Base-by-base conservation (phyloP, 1,284 basidiomycete genomes). In the Ceratobasidium theobromae region DNA sequence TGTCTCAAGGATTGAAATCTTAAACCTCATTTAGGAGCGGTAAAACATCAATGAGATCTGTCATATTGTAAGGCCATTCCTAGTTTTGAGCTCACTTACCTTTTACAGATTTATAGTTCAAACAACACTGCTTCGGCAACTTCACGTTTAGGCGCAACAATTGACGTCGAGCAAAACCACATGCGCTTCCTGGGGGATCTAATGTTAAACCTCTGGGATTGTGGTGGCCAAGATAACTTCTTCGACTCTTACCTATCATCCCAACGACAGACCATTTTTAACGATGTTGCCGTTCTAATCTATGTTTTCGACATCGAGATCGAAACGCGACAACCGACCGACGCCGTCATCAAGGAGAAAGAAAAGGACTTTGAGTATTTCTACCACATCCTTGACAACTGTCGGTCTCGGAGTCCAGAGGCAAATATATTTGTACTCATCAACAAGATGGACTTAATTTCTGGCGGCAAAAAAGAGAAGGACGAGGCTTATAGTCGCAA, bases 121-220 rank as follows among this genome's bases (percentile, higher is more conserved):
- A 95, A 96, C 75, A 95, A 96, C 73, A 69, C 93, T 18, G 93
- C 96, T 1, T 90, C 90, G 53, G 84, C 97, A 69, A 98, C 96
- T 1, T 84, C 91, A 40, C 86, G 95, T 16, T 83, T 99, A 16
- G 95, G 95, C 25, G 95, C 95, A 23, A 99, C 96, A 0, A 95
- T 98, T 70, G 97, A 98, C 74, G 94, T 99, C 68, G 97, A 99
- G 76, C 93, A 95, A 75, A 96, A 95, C 70, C 94, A 98, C 73
- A 93, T 99, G 68, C 91, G 95, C 48, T 98, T 99, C 77, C 86
- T 99, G 21, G 95, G 94, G 18, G 92, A 95, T 75, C 86, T 97
- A 72, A 86, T 92, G 72, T 84, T 95, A 77, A 96, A 97, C 75
- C 83, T 99, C 12, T 98, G 96, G 95, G 97, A 99, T 77, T 98